Evolutionary conservation across 2,329 filamentous ascomycete genomes (phyloP), one percentile per base, ranked within the genome.

Genomic region (Macrophomina phaseolina): DNA sequence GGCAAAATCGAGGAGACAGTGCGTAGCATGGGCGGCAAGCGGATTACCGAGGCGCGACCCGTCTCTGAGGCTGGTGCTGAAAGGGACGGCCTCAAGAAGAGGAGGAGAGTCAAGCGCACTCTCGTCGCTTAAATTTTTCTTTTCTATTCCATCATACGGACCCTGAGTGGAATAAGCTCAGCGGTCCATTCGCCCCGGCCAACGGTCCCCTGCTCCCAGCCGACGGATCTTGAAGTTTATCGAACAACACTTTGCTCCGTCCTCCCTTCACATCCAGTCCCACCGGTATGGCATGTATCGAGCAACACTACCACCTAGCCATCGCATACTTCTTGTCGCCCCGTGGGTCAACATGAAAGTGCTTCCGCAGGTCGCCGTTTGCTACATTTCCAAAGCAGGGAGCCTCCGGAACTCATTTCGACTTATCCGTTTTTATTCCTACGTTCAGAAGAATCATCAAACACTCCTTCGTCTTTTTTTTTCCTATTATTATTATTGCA

Each of bases 1-100:
- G 89, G 89, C 69, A 86, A 87, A 67, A 82, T 98, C 68, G 85
- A 88, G 7, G 85, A 86, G 66, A 95, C 89, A 77, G 85, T 98
- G 69, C 88, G 87, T 76, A 85, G 85, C 32, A 83, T 97, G 76
- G 93, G 89, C 34, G 91, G 90, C 30, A 92, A 90, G 76, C 85
- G 88, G 68, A 77, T 90, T 62, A 77, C 78, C 60, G 75, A 78
- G 28, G 77, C 71, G 42, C 51, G 36, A 53, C 34, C 32, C 11
- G 48, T 48, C n/a, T 28, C 61, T 42, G 61, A 40, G 23, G 53
- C 64, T 12, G 23, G n/a, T 16, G 53, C 64, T 5, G 53, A 66
- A 28, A 61, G 52, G 55, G 36, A 51, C 14, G 36, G 49, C 36
- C 46, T 51, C 46, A 51, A 52, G 38, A 60, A 60, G 36, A 51